phyloP scores from a whole-genome alignment of 2,329 filamentous ascomycete genomes.

The Chaetomium strumarium region DNA sequence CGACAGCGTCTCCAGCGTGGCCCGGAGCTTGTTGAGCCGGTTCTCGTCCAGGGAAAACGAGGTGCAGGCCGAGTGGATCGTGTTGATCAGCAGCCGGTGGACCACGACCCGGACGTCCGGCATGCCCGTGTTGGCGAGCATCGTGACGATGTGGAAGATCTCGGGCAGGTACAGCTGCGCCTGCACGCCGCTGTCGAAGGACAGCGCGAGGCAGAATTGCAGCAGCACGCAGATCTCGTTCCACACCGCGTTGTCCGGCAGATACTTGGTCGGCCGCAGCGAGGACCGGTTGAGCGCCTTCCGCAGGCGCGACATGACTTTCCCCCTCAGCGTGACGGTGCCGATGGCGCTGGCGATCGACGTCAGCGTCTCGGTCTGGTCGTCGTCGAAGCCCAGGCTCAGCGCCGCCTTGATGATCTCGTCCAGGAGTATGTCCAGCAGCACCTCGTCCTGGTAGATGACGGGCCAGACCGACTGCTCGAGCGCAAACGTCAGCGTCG shows the following conservation, averaged over 20 bases:
- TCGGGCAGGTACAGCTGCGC: constrained; percentile 63
- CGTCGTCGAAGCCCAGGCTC: constrained; percentile 50
- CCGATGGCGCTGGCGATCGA: constrained; percentile 59
- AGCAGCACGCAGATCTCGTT: constrained; percentile 62
- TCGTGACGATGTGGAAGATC: constrained; percentile 64
- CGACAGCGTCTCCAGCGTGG: constrained; percentile 52
- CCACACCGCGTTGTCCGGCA: constrained; percentile 64
- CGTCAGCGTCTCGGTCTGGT: constrained; percentile 54
- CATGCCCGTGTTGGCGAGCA: constrained; percentile 61
- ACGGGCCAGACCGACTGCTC: constrained; percentile 61
- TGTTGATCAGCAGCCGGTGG: constrained; percentile 59
- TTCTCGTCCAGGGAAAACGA: constrained; percentile 58
- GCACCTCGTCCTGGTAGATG: constrained; percentile 58
- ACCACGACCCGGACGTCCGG: constrained; percentile 52
- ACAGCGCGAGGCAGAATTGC: constrained; percentile 59
- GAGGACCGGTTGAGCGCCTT: constrained; percentile 64
- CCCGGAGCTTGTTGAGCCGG: constrained; percentile 49
- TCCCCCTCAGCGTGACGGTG: constrained; percentile 60
- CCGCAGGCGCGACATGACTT: constrained; percentile 57
- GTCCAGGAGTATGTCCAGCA: constrained; percentile 62
- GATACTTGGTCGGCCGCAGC: constrained; percentile 56
- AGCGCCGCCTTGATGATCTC: constrained; percentile 61
- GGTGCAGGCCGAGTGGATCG: constrained; percentile 61
- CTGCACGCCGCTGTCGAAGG: constrained; percentile 62
- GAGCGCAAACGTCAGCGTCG: constrained; percentile 52